Evolutionary conservation across 352 stramenopile genomes (phyloP), one percentile per base, ranked within the genome.

Genomic region (Pythium rhizo-oryzae): DNA sequence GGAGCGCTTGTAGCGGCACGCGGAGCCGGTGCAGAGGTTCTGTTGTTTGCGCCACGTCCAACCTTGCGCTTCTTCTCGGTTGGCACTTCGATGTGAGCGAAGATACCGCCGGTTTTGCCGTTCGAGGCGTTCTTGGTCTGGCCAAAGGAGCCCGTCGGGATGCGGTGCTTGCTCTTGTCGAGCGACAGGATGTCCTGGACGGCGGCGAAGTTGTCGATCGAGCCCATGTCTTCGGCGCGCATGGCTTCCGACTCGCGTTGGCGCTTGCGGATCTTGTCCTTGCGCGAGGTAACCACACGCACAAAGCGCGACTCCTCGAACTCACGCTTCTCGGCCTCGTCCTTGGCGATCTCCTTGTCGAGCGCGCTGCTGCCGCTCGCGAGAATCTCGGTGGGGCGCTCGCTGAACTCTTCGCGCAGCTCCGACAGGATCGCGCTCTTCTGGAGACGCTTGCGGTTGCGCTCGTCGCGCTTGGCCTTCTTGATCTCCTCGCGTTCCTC

Each of bases 301-400:
- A 96, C 88, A 51, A 96, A 96, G 41, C 88, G 86, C 8, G 82
- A 90, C 62, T 96, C 88, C 71, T 96, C 88, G 65, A 88, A 96
- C 11, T 91, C 82, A 54, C 83, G 89, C 76, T 94, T 93, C 65
- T 96, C 88, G 7, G 82, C 81, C 30, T 94, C 88, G 57, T 96
- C 88, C 28, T 85, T 84, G 21, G 84, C 84, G 23, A 90, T 82
- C 49, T 94, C 84, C 75, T 94, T 94, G 82, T 96, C 86, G 39
- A 92, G 65, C 56, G 54, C 58, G 25, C 81, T 82, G 50, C 70
- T 87, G 47, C 74, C 81, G 28, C 86, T 88, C 47, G 84, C 76
- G 44, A 81, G 62, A 57, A 96, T 86, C 59, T 96, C 88, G 18
- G 72, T 76, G 2, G 88, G 88, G 1, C 88, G 82, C 25, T 96